Percentiles rank a stretch among this genome's conserved stretches.
These are phyloP conservation scores for Acanthamoeba castellanii DNA, from an alignment of 208 protist species.

Conservation along the genomic window DNA sequence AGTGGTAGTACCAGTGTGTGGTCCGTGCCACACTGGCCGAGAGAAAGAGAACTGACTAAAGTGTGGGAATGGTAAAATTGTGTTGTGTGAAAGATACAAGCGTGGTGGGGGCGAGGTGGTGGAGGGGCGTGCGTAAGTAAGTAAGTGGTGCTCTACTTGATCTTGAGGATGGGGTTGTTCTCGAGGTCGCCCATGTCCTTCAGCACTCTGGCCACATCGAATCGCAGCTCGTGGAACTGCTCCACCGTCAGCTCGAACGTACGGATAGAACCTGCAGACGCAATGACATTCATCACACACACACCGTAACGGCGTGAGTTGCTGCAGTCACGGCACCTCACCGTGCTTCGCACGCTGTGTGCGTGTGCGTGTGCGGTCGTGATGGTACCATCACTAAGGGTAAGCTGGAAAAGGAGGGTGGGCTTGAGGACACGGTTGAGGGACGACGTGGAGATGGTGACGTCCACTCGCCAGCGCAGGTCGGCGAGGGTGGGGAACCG, in stretches of 20 bases:
- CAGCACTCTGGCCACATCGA: constrained; percentile 78
- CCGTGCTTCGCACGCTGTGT: no score
- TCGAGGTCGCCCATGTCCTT: constrained; percentile 81
- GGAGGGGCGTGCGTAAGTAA: no score
- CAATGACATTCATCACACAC: not conserved
- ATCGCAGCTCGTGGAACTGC: constrained; percentile 82
- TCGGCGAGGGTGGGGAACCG: constrained; percentile 67
- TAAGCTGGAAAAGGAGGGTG: constrained; percentile 69
- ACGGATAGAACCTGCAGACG: constrained; percentile 61
- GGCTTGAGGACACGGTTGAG: constrained; percentile 74
- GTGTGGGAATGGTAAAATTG: no score
- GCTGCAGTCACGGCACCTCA: no score
- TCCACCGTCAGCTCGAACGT: constrained; percentile 80
- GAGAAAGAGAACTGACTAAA: no score
- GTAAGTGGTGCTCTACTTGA: not conserved
- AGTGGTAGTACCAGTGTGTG: no score
- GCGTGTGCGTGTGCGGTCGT: not conserved
- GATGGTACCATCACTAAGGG: constrained; percentile 59
- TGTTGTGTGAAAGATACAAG: no score
- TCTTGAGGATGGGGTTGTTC: constrained; percentile 79
- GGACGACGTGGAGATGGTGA: constrained; percentile 77
- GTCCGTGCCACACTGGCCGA: no score
- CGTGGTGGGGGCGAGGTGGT: no score
- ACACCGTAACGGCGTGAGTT: not conserved
- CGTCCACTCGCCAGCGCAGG: constrained; percentile 79